Conservation (phyloP, 2,329 filamentous ascomycete species). For the Magnaporthales sp. region DNA sequence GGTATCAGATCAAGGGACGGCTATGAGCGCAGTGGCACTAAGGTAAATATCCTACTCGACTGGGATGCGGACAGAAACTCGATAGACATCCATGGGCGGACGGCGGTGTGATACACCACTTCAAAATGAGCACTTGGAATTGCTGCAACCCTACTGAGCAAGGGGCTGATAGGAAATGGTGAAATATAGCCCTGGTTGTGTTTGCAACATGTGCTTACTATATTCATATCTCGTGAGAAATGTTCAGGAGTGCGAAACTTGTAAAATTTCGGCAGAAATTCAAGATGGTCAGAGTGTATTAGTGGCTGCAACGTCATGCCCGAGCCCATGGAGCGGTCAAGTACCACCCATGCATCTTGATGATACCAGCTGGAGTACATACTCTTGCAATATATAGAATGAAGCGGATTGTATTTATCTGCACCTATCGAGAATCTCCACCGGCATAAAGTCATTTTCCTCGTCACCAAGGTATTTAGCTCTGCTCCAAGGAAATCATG, state of each 20-base stretch:
- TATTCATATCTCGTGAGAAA: no score
- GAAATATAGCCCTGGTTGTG: no score
- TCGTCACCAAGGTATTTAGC: not conserved
- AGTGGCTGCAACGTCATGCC: not conserved
- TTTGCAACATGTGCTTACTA: no score
- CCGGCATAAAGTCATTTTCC: not conserved
- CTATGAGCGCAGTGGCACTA: no score
- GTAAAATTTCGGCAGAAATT: no score
- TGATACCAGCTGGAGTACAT: no score
- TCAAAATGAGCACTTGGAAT: not conserved
- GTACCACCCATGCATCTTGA: not conserved
- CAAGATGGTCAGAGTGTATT: no score
- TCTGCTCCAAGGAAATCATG: not conserved
- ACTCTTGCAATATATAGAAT: no score
- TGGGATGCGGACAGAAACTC: not conserved
- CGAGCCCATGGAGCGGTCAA: not conserved
- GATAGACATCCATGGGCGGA: not conserved
- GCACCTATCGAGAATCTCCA: not conserved
- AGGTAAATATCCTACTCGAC: not conserved
- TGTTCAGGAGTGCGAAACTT: no score
- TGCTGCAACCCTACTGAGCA: not conserved
- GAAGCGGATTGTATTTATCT: no score
- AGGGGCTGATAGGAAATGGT: not conserved
- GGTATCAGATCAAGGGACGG: no score
- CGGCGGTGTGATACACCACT: not conserved